Conservation (phyloP, 768 basidiomycete genomes). For the Leccinum arenicola region DNA sequence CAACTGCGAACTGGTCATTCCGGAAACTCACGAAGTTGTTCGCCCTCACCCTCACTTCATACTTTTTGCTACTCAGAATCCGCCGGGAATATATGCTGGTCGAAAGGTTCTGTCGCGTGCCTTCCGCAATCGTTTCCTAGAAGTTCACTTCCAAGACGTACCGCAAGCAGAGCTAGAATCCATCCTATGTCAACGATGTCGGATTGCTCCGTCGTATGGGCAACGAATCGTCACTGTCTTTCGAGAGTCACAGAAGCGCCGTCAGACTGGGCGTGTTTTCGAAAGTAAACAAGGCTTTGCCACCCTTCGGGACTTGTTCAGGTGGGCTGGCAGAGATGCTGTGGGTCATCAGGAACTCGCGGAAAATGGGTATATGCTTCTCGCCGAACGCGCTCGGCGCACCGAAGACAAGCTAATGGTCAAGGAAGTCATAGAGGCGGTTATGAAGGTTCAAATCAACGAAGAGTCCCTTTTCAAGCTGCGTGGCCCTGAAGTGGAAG, state of each 20-base stretch:
- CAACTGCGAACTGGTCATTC: slow-evolving; percentile 92
- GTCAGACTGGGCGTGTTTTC: slow-evolving; percentile 89
- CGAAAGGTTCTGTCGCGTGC: slow-evolving; percentile 93
- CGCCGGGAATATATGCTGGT: slow-evolving; percentile 92
- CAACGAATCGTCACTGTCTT: slow-evolving; percentile 90
- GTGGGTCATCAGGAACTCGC: slow-evolving; percentile 90
- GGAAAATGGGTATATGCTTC: slow-evolving; percentile 94
- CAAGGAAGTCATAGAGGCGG: slow-evolving; percentile 86
- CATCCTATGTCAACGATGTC: slow-evolving; percentile 89
- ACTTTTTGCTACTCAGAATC: slow-evolving; percentile 98
- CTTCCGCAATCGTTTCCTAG: slow-evolving; percentile 95
- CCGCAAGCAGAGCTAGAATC: slow-evolving; percentile 91
- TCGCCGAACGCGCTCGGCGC: slow-evolving; percentile 86
- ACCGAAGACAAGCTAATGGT: slow-evolving; percentile 85
- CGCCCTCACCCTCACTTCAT: slow-evolving; percentile 94
- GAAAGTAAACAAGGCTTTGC: slow-evolving; percentile 98
- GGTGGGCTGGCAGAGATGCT: slow-evolving; percentile 93
- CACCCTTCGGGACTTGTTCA: slow-evolving; percentile 95
- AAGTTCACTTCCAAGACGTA: slow-evolving; percentile 96
- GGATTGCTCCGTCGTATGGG: slow-evolving; percentile 91
- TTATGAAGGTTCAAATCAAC: slow-evolving; percentile 86
- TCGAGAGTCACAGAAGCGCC: slow-evolving; percentile 85
- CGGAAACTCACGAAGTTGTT: slow-evolving; percentile 94
- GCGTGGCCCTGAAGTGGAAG: slow-evolving; percentile 39
- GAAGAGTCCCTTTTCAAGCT: slow-evolving; percentile 66